Percentiles rank a stretch among this genome's conserved stretches.
phyloP scores from a whole-genome alignment of 441 rosid species.

The Gossypium lobatum region DNA sequence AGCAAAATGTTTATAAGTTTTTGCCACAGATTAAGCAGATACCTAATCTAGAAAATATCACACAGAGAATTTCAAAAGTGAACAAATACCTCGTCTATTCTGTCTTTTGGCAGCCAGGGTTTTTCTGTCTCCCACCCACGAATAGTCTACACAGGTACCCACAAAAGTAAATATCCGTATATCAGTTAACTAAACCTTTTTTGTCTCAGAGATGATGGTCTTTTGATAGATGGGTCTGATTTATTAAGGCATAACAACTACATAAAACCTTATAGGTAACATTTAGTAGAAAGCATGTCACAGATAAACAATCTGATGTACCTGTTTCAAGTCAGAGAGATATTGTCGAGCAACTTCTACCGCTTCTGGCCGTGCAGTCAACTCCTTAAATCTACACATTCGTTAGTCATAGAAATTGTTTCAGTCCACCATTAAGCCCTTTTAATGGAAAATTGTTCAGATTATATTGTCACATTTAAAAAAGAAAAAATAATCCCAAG shows the following conservation, averaged over 20 bases:
- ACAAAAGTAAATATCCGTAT: conserved; percentile 17
- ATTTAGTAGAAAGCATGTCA: background rate
- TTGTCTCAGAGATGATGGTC: background rate
- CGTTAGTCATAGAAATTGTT: conserved; percentile 1
- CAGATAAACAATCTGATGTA: background rate
- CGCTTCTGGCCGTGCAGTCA: conserved; percentile 75
- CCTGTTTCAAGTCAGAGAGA: conserved; percentile 44
- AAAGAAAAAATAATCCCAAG: background rate
- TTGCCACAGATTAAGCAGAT: background rate
- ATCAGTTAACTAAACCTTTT: background rate
- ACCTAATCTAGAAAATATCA: background rate
- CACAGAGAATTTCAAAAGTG: background rate
- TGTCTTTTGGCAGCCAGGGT: conserved; percentile 86
- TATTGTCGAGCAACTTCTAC: conserved; percentile 54
- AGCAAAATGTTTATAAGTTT: conserved; percentile 3
- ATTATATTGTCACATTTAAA: background rate
- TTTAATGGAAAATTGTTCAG: background rate
- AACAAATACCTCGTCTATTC: conserved; percentile 62
- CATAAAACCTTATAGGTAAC: background rate
- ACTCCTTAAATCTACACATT: conserved; percentile 61
- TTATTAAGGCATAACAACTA: background rate
- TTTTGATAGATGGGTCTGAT: background rate
- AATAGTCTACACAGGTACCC: conserved; percentile 49
- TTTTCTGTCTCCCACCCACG: conserved; percentile 69
- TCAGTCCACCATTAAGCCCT: background rate